Evolutionary conservation across 2,329 filamentous ascomycete genomes (phyloP).

Genomic region (Zymoseptoria crescenta): DNA sequence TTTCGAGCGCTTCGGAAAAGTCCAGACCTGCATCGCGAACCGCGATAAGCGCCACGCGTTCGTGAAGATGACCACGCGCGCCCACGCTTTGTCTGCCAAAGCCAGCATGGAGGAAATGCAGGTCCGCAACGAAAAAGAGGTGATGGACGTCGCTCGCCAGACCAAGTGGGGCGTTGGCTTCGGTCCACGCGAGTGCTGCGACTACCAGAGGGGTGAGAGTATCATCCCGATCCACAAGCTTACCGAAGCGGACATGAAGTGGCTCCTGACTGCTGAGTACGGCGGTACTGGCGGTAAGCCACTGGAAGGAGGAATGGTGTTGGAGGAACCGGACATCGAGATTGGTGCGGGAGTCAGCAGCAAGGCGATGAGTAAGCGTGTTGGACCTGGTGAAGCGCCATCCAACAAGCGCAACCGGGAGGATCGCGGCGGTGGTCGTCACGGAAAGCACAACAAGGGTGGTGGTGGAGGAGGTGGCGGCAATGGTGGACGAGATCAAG

Average conservation of each 20-base stretch:
- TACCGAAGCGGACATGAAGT: conserved; percentile 93
- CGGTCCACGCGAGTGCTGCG: conserved; percentile 91
- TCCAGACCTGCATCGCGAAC: conserved; percentile 97
- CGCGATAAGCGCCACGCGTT: conserved; percentile 97
- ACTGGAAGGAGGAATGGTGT: conserved; percentile 75
- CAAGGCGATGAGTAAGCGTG: conserved; percentile 49
- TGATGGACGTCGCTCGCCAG: conserved; percentile 59
- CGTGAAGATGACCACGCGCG: conserved; percentile 92
- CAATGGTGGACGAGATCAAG: conserved; percentile 19
- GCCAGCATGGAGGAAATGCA: conserved; percentile 91
- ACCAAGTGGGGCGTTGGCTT: conserved; percentile 98
- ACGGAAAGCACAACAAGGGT: conserved; percentile 23
- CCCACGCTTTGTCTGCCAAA: conserved; percentile 76
- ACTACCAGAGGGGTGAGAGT: conserved; percentile 87
- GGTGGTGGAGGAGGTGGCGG: conserved; percentile 24
- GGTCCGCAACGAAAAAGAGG: conserved; percentile 61
- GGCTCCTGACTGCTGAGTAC: conserved; percentile 89
- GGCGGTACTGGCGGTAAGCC: conserved; percentile 80
- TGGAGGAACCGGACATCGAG: conserved; percentile 97
- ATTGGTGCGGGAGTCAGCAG: conserved; percentile 96
- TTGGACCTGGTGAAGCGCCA: conserved; percentile 27
- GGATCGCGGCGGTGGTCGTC: conserved; percentile 20
- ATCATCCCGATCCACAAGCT: conserved; percentile 86
- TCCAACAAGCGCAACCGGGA: conserved; percentile 19
- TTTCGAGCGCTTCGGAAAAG: conserved; percentile 73